Conservation (phyloP, 2,329 filamentous ascomycete genomes). For the Penicillium italicum region DNA sequence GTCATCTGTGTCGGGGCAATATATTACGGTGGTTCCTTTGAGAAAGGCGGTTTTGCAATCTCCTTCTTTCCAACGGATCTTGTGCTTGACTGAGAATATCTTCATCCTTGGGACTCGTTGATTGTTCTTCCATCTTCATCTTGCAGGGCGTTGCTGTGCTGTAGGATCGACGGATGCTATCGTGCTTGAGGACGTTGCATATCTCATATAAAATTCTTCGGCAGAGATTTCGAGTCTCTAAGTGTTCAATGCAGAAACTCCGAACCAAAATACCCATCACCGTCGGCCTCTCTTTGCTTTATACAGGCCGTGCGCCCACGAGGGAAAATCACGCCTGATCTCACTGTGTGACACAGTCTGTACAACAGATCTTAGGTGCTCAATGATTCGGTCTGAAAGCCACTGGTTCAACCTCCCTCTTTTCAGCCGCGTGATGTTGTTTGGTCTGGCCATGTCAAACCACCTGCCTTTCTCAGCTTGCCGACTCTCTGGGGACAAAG, state of each 20-base stretch:
- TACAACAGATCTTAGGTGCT: conserved; percentile 14
- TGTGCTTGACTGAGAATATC: conserved; percentile 20
- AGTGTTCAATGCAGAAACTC: neutral
- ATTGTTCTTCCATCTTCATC: conserved; percentile 6
- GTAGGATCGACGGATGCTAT: neutral
- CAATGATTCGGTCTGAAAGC: conserved; percentile 11
- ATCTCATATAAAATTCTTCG: neutral
- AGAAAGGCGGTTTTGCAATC: conserved; percentile 33
- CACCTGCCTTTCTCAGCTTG: conserved; percentile 7
- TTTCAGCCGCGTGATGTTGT: conserved; percentile 13
- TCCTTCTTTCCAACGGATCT: conserved; percentile 30
- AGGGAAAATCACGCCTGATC: conserved; percentile 13
- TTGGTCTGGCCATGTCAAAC: neutral
- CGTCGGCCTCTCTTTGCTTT: conserved; percentile 2
- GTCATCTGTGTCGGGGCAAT: too few species aligned
- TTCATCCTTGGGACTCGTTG: conserved; percentile 9
- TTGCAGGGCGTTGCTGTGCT: neutral
- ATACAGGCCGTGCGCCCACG: conserved; percentile 12
- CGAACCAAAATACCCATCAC: neutral
- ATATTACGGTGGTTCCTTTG: conserved; percentile 33
- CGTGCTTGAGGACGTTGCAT: neutral
- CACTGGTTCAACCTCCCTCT: conserved; percentile 1
- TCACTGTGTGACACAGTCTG: conserved; percentile 23
- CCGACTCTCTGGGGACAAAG: neutral
- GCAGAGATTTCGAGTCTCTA: neutral